Evolutionary conservation across 2,329 filamentous ascomycete species (phyloP).

Genomic region (Myotisia sp.): DNA sequence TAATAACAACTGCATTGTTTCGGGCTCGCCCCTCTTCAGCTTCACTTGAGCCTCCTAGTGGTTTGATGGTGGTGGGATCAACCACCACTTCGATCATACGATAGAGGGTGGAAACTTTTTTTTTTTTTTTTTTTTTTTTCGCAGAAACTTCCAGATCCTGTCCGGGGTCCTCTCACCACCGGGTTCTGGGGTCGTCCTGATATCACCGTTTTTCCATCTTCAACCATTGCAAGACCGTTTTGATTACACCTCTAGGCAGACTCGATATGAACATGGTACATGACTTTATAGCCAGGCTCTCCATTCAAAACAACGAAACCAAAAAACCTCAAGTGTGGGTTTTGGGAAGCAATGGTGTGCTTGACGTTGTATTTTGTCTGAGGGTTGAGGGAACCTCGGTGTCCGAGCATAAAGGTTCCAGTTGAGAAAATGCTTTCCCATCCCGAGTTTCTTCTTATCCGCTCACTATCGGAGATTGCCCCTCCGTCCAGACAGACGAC

Average conservation of each 20-base stretch:
- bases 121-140: slow-evolving; percentile 2
- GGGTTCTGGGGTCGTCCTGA: slow-evolving; percentile 1
- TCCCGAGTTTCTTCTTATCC: no score
- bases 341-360: not conserved
- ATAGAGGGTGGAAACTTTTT: no score
- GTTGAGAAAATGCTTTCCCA: no score
- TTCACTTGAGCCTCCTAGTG: no score
- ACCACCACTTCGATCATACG: no score
- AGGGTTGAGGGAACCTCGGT: not conserved
- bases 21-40: not conserved
- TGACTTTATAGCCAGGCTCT: slow-evolving; percentile 1
- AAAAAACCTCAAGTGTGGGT: slow-evolving; percentile 1
- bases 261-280: no score
- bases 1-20: slow-evolving; percentile 1
- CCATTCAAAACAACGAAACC: slow-evolving; percentile 2
- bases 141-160: slow-evolving; percentile 1
- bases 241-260: not conserved
- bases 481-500: no score
- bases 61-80: no score
- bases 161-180: slow-evolving; percentile 1
- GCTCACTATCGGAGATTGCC: slow-evolving; percentile 2
- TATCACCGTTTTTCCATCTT: slow-evolving; percentile 1
- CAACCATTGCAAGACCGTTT: not conserved
- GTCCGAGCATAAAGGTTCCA: not conserved
- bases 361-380: not conserved